Base-by-base conservation (phyloP, 2,329 filamentous ascomycete species). In the Aspergillus uvarum region DNA sequence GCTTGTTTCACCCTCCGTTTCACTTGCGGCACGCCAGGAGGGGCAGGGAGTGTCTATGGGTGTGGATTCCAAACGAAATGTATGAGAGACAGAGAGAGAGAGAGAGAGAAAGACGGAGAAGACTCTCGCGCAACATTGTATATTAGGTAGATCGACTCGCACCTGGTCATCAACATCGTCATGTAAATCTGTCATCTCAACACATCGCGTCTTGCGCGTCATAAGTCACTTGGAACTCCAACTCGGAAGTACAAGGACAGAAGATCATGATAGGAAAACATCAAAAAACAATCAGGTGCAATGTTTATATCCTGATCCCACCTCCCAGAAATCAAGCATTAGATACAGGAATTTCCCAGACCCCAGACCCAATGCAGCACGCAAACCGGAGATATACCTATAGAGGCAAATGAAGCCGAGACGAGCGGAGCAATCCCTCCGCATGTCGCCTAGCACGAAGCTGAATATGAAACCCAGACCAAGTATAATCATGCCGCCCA, bases 401-500 rank as follows among this genome's bases (percentile, higher is more conserved):
- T 61, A 63, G 54, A 59, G 60, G 54, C 60, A 65, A 60, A 60
- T 32, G 35, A 51, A 51, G 59, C 47, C 50, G 54, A 56, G 50
- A 22, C 29, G 58, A 61, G 38, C 35, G 50, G 50, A 51, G 38
- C 54, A 55, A 56, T 19, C 19, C 48, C 26, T 38, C 56, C 26
- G 16, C 48, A 51, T 56, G 52, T 53, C 59, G 51, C 50, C 60
- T 47, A 53, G 42, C 59, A 60, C 63, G 32, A 59, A 59, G 53
- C 59, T 44, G 55, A 54, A 58, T 49, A 50, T 26, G 56, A 47
- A 63, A 58, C 51, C 48, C 35, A 59, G 54, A 44, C 54, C 55
- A 54, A 61, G 58, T 58, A 64, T 62, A 65, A 58, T 60, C 63
- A 58, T 66, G 66, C 64, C 65, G 54, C 67, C 60, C 60, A 67